Evolutionary conservation across 495 filamentous ascomycete species (phyloP), one percentile per base, ranked within the genome.

Genomic region (Lichenothelia convexa): DNA sequence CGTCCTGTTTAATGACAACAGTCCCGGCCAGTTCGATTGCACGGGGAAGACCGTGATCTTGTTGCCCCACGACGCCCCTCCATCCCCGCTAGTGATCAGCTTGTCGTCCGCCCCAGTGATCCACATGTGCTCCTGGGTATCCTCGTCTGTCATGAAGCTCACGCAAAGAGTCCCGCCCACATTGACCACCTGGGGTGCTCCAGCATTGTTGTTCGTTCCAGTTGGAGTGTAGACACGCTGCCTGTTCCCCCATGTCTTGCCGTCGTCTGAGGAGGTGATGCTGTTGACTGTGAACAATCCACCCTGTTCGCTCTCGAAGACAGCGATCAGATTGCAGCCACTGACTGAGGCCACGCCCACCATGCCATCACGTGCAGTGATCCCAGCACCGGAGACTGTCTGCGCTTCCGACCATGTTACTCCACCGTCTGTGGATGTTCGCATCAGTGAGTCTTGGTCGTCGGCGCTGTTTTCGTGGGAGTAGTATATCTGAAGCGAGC

Each of bases 81-180:
- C 52, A 39, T 62, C 52, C 12, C 45, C 43, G 38, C 56, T 63
- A 0, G 55, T 58, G 20, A 65, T 30, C 13, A 64, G 40, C 42
- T 59, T 48, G 18, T 18, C 44, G 21, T 49, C 44, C 31, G 37
- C 50, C 7, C 24, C 24, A 7, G 24, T 27, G 24, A 27, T 27
- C 24, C 24, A 27, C 24, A 13, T 13, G 17, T 49, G 19, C 36
- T 40, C 4, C 27, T 11, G 19, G 8, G 36, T 38, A 40, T 71
- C 68, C 40, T 76, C 71, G 41, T 77, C 66, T 0, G 71, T 76
- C 65, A 72, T 69, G 45, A 77, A 76, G 21, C 65, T 64, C 0
- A 60, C 60, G 2, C 67, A 69, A 34, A 78, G 36, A 1, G 61
- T 65, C 5, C 66, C 68, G 26, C 74, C 70, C 0, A 64, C 68